Base-by-base conservation (phyloP, 2,329 filamentous ascomycete species). In the Fusarium decemcellulare region DNA sequence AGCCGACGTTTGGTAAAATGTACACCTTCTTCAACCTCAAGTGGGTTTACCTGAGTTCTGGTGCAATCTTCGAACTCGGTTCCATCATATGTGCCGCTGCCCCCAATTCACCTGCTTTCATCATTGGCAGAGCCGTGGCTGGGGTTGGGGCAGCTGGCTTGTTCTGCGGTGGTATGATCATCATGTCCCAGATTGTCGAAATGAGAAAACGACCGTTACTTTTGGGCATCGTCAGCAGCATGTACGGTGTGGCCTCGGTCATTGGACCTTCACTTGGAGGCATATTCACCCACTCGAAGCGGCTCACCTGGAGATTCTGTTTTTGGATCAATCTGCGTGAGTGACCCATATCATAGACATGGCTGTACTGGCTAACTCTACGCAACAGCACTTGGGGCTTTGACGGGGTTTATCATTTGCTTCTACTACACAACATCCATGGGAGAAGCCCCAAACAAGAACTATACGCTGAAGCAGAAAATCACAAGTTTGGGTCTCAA, bases 41-140 rank as follows among this genome's bases (percentile, higher is more conserved):
- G 43, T 76, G 74, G 67, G 58, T 76, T 1, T 80, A 74, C 37
- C 50, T 78, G 6, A 40, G 52, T 0, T 65, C 71, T 2, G 65
- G 77, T 0, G 52, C 59, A 2, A 43, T 77, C 4, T 78, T 78
- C 12, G 73, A 78, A 42, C 51, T 58, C 1, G 77, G 75, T 0
- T 76, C 72, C 5, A 54, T 78, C 5, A 57, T 79, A 2, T 78
- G 74, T 1, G 75, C 74, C 1, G 69, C 67, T 0, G 74, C 76
- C 1, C 76, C 77, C 1, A 78, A 67, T n/a, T 79, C 77, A 2
- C 67, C 70, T 6, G 76, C 76, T 4, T 77, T 83, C 3, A 82
- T 83, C n/a, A 65, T 75, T 0, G 82, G 82, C 0, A 75, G 81
- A 16, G 79, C 79, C 0, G 47, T 83, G 1, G 74, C 81, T 5